Conservation (phyloP, 345 rosid genomes). For the Cardamine chenopodiifolia region DNA sequence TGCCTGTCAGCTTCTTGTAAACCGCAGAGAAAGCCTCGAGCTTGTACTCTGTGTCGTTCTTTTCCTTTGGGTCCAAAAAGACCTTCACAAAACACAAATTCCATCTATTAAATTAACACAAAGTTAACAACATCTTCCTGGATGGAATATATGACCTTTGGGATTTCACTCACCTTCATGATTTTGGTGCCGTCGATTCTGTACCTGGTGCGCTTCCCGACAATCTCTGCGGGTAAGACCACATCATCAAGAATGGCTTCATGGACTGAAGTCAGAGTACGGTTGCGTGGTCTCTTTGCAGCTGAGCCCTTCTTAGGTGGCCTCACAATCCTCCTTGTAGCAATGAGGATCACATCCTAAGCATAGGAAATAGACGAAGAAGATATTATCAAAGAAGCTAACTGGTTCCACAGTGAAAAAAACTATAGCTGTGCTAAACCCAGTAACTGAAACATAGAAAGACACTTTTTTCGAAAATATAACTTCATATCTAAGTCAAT, state of each 20-base stretch:
- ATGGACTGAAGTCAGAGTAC: constrained; percentile 78
- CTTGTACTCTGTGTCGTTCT: constrained; percentile 79
- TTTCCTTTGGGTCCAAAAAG: constrained; percentile 82
- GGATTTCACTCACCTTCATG: constrained; percentile 58
- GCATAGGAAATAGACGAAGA: neutral
- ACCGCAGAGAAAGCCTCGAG: constrained; percentile 76
- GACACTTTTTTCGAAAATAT: neutral
- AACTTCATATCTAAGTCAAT: neutral
- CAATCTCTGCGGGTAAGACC: constrained; percentile 90
- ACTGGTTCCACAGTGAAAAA: neutral
- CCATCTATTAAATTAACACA: neutral
- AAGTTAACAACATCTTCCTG: neutral
- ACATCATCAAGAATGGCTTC: constrained; percentile 88
- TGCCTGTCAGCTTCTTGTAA: constrained; percentile 83
- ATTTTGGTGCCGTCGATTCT: constrained; percentile 81
- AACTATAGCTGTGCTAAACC: neutral
- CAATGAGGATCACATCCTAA: constrained; percentile 78
- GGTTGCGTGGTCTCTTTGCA: constrained; percentile 84
- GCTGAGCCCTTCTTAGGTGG: constrained; percentile 97
- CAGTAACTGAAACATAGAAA: neutral
- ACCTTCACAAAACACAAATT: constrained; percentile 46
- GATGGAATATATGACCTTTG: neutral
- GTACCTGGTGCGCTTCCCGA: constrained; percentile 81
- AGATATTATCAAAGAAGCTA: neutral
- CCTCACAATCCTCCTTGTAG: constrained; percentile 75